phyloP scores from a whole-genome alignment of 2,329 filamentous ascomycete species.

The Sclerotinia subarctica region DNA sequence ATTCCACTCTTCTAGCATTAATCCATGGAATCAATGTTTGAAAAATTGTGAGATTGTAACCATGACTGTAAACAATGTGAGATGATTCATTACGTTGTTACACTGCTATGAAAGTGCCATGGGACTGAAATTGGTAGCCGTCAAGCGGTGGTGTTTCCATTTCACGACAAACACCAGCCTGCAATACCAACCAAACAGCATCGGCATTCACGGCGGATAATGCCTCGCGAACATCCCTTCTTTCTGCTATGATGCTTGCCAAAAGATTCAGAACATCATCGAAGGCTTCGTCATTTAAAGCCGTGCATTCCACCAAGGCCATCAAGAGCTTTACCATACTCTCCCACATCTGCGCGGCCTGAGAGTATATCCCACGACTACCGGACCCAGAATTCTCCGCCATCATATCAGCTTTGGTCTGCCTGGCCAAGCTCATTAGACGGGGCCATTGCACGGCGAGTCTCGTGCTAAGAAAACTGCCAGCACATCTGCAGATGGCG shows the following conservation, averaged over 20 bases:
- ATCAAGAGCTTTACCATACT: slow-evolving; percentile 58
- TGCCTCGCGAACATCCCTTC: slow-evolving; percentile 50
- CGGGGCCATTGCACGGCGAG: slow-evolving; percentile 70
- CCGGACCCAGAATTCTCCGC: slow-evolving; percentile 37
- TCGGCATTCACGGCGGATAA: slow-evolving; percentile 67
- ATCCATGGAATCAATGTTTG: not conserved
- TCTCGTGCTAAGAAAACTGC: slow-evolving; percentile 75
- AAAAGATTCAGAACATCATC: slow-evolving; percentile 68
- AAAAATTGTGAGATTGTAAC: not conserved
- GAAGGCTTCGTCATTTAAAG: slow-evolving; percentile 65
- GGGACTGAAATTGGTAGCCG: slow-evolving; percentile 40
- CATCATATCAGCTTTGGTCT: slow-evolving; percentile 42
- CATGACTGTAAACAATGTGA: not conserved
- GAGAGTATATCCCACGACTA: slow-evolving; percentile 57
- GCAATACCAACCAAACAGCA: slow-evolving; percentile 66
- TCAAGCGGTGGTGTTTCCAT: slow-evolving; percentile 44
- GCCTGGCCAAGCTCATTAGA: slow-evolving; percentile 50
- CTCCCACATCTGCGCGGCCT: slow-evolving; percentile 62
- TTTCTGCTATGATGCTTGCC: slow-evolving; percentile 46
- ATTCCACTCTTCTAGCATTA: not conserved
- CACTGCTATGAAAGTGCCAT: not conserved
- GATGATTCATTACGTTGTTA: not conserved
- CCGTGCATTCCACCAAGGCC: slow-evolving; percentile 59
- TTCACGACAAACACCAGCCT: slow-evolving; percentile 25
- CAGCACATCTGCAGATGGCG: slow-evolving; percentile 67